Evolutionary conservation across 192 early-diverging fungal genomes (phyloP).

Genomic region (Coemansia sp.): DNA sequence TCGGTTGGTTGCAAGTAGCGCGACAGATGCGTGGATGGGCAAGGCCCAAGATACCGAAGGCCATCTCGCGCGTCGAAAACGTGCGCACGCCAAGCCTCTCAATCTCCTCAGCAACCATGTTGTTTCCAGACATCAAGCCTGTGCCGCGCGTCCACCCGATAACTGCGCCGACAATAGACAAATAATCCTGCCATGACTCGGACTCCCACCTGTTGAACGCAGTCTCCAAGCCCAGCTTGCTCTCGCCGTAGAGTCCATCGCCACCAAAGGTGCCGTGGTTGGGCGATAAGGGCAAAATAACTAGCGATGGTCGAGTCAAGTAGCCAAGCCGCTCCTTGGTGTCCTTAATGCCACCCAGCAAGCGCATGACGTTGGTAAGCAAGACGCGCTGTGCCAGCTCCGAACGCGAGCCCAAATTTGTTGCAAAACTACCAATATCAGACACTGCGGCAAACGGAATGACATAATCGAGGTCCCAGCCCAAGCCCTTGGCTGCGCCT

Average conservation of each 20-base stretch:
- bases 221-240: constrained; percentile 88
- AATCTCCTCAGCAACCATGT: constrained; percentile 88
- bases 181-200: constrained; percentile 82
- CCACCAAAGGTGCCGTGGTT: constrained; percentile 93
- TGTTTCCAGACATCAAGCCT: constrained; percentile 92
- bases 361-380: constrained; percentile 85
- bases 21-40: constrained; percentile 83
- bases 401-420: constrained; percentile 75
- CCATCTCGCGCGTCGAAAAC: constrained; percentile 93
- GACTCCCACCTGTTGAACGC: constrained; percentile 87
- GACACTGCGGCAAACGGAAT: constrained; percentile 92
- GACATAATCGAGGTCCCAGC: constrained; percentile 91
- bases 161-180: constrained; percentile 83
- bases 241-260: constrained; percentile 93
- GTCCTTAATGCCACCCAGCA: constrained; percentile 81
- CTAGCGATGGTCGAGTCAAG: constrained; percentile 78
- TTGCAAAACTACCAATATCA: constrained; percentile 80
- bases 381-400: constrained; percentile 91
- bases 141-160: constrained; percentile 98
- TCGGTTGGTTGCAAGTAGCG: constrained; percentile 72
- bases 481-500: constrained; percentile 57
- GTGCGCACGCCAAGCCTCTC: constrained; percentile 91
- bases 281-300: constrained; percentile 86
- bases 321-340: constrained; percentile 73
- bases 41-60: constrained; percentile 91